phyloP scores from a whole-genome alignment of 371 early-diverging fungal species.

The Lichtheimia corymbifera region DNA sequence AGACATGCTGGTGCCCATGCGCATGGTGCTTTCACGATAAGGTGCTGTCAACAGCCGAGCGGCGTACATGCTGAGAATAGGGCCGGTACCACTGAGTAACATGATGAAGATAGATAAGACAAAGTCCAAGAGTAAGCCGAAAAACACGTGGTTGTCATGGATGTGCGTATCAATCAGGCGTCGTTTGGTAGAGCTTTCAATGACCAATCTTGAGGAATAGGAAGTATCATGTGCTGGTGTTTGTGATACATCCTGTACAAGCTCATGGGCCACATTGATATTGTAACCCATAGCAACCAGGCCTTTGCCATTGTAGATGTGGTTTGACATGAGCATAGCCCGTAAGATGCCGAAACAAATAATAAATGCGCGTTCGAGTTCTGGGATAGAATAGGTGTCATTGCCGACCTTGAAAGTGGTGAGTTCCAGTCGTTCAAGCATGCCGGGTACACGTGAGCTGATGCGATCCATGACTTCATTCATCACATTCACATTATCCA shows the following conservation, averaged over 20 bases:
- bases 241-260: background rate
- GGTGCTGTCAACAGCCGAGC: background rate
- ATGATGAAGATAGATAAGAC: background rate
- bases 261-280: background rate
- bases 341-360: background rate
- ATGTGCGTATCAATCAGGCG: background rate
- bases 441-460: background rate
- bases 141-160: background rate
- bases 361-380: background rate
- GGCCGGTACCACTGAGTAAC: background rate
- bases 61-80: slow-evolving; percentile 1
- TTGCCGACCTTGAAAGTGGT: background rate
- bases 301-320: background rate
- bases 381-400: background rate
- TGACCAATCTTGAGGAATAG: background rate
- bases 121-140: background rate
- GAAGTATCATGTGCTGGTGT: background rate
- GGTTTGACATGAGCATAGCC: background rate
- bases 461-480: slow-evolving; percentile 1
- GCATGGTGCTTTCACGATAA: background rate
- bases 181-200: background rate
- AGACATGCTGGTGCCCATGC: background rate
- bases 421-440: background rate
- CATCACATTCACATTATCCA: background rate
- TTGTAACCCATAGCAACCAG: slow-evolving; percentile 1